A percentile compares a stretch with the other conserved stretches of the same genome.
phyloP scores from a whole-genome alignment of 345 rosid genomes.

The Arabidopsis arenosa region DNA sequence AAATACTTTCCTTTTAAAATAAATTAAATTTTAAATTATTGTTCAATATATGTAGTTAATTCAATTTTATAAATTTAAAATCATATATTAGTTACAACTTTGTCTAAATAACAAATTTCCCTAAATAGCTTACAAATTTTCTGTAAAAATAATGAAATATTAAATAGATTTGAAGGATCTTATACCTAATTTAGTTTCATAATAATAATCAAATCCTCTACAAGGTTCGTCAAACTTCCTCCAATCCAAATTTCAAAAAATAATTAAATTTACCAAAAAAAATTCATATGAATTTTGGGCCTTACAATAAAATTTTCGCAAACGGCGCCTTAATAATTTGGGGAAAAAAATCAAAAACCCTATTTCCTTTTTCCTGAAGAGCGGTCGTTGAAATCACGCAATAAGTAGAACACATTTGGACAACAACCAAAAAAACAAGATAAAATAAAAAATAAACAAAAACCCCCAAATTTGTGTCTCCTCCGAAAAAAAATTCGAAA shows the following conservation, averaged over 20 bases:
- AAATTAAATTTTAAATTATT: too few relatives aligned
- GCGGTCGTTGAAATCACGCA: conserved; percentile 31
- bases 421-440: not conserved
- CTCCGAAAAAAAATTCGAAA: conserved; percentile 44
- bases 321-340: conserved; percentile 26
- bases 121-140: not conserved
- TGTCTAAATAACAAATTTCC: not conserved
- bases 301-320: not conserved
- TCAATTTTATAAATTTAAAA: too few relatives aligned
- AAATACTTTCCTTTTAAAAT: too few relatives aligned
- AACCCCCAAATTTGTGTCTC: conserved; percentile 15
- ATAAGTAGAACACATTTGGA: not conserved
- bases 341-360: conserved; percentile 18
- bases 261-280: not conserved
- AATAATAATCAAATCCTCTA: not conserved
- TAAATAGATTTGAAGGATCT: not conserved
- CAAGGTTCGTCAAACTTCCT: conserved; percentile 21
- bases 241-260: conserved; percentile 14
- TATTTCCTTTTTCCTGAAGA: conserved; percentile 11
- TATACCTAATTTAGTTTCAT: not conserved
- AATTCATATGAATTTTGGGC: not conserved
- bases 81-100: too few relatives aligned
- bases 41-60: too few relatives aligned
- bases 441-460: not conserved
- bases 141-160: not conserved